Evolutionary conservation across 2,329 filamentous ascomycete species (phyloP).

Genomic region (Hypoxylon sp.): DNA sequence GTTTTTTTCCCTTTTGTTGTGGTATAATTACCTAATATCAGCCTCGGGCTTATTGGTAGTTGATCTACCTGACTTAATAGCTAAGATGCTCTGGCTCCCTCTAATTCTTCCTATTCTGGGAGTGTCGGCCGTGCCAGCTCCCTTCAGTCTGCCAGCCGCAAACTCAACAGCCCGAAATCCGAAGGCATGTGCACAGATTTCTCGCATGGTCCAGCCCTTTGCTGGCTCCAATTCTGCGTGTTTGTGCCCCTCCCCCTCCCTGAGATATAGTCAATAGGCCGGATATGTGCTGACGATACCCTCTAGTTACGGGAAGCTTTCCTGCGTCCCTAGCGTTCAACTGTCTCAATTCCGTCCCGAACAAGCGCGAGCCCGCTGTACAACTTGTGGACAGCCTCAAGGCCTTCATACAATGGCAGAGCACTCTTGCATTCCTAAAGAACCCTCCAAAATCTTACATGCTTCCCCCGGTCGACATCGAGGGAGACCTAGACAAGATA

Average conservation of each 20-base stretch:
- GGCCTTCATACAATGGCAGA: constrained; percentile 58
- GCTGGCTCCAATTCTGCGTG: constrained; percentile 33
- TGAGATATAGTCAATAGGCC: too few relatives aligned
- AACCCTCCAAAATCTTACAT: constrained; percentile 60
- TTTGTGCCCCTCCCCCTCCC: constrained; percentile 8
- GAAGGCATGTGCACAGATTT: constrained; percentile 37
- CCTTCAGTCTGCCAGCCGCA: constrained; percentile 19
- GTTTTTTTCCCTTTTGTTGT: background rate
- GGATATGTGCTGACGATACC: background rate
- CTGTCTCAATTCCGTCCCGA: constrained; percentile 51
- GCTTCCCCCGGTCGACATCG: constrained; percentile 57
- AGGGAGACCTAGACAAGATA: constrained; percentile 55
- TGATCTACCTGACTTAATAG: constrained; percentile 20
- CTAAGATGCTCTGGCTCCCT: constrained; percentile 17
- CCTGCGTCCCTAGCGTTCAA: constrained; percentile 48
- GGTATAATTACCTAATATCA: background rate
- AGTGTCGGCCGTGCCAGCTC: constrained; percentile 33
- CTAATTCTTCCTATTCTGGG: constrained; percentile 15
- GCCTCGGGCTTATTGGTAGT: constrained; percentile 16
- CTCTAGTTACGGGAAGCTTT: constrained; percentile 44
- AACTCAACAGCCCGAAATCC: constrained; percentile 32
- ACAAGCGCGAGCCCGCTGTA: constrained; percentile 46
- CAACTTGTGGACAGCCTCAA: constrained; percentile 49
- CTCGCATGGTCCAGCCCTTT: constrained; percentile 23
- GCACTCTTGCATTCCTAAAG: constrained; percentile 56